phyloP scores from a whole-genome alignment of 208 protist species.

The Leishmania mexicana region DNA sequence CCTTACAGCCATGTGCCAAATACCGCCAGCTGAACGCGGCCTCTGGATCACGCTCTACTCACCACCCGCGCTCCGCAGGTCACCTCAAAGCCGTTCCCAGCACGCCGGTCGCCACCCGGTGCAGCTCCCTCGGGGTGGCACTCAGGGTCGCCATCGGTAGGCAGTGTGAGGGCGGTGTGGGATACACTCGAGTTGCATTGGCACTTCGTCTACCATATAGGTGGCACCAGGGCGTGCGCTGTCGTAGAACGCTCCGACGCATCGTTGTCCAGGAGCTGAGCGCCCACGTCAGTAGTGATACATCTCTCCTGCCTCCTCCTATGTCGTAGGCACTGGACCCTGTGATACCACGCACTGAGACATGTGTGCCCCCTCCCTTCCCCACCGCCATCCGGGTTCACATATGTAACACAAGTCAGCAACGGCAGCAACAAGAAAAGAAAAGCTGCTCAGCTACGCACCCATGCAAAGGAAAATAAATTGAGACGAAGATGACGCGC shows the following conservation, averaged over 20 bases:
- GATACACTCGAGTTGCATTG: not conserved
- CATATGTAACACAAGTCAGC: not conserved
- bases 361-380: no score
- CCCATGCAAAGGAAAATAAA: not conserved
- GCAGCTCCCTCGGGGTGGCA: not conserved
- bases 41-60: not conserved
- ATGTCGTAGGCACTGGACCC: not conserved
- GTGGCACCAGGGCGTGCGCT: not conserved
- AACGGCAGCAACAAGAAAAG: no score
- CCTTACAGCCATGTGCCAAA: not conserved
- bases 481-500: not conserved
- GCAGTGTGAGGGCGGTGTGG: not conserved
- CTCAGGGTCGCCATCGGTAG: not conserved
- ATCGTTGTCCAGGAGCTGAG: not conserved
- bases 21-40: not conserved
- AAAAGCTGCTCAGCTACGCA: no score
- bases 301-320: not conserved
- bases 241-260: not conserved
- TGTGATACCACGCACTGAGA: not conserved
- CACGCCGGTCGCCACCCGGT: not conserved
- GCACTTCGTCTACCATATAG: not conserved
- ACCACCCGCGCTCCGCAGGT: not conserved
- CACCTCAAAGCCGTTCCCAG: not conserved
- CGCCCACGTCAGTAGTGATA: not conserved
- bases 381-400: no score